Evolutionary conservation across 1,284 basidiomycete genomes (phyloP), one percentile per base, ranked within the genome.

Genomic region (Veloporphyrellus conicus): DNA sequence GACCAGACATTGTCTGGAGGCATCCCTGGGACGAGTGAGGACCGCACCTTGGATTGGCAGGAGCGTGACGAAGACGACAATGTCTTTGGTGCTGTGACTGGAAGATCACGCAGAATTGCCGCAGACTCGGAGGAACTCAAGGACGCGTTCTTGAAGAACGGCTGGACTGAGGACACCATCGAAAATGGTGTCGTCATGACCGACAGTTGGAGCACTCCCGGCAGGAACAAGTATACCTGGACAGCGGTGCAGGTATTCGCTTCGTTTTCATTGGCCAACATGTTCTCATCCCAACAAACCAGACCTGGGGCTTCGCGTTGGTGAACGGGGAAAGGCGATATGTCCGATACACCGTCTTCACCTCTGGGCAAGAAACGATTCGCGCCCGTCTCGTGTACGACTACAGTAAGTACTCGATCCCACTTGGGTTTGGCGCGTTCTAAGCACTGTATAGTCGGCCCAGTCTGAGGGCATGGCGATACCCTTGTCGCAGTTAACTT

Each of bases 281-380:
- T 9, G 6, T 40, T 27, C 45, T 56, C 40, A 47, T 32, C n/a
- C 4, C 43, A 10, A 38, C 37, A 45, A 36, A 33, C 11, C 45
- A 88, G 85, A 73, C 76, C 6, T 89, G 86, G 84, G 87, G 87
- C 19, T 76, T 88, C 33, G 75, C 86, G 57, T 69, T 66, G 3
- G 66, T 85, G 50, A 67, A 81, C 18, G 77, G 71, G 12, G 79
- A 80, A 60, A 76, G 81, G 57, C 72, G 81, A 51, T 79, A 87
- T 56, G 69, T 72, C 12, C 71, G 85, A 48, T 80, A 78, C 55
- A 65, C 87, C 52, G 71, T 76, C 56, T 87, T 88, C 64, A 79
- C 74, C 5, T 75, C 82, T 1, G 57, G 70, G 22, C 75, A 69
- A 55, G 73, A 49, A 52, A 6, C 54, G 23, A 25, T 25, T 46